Evolutionary conservation across 805 yeast genomes (phyloP).

Genomic region (Candida ascalaphidarum): DNA sequence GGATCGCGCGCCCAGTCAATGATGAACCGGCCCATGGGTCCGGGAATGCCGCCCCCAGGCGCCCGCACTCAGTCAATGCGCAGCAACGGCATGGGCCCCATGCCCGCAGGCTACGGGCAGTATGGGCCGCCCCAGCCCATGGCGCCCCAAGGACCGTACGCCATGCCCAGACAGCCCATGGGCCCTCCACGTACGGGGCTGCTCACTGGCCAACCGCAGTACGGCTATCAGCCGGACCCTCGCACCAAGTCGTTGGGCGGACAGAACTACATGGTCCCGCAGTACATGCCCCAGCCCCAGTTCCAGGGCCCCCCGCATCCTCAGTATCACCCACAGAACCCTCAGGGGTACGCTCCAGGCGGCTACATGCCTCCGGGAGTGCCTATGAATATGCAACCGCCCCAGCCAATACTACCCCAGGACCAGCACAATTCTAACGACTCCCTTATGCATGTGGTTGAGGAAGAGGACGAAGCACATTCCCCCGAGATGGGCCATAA

Average conservation of each 20-base stretch:
- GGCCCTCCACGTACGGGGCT: neutral
- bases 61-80: no score
- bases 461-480: conserved; percentile 8
- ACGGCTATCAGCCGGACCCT: no score
- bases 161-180: neutral
- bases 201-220: no score
- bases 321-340: conserved; percentile 11
- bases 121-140: conserved; percentile 6
- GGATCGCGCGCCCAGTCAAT: conserved; percentile 14
- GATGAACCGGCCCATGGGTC: conserved; percentile 4
- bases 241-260: conserved; percentile 1
- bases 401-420: conserved; percentile 4
- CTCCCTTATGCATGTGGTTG: conserved; percentile 9
- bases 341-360: conserved; percentile 3
- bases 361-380: no score
- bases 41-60: no score
- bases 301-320: conserved; percentile 2
- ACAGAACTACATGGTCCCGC: conserved; percentile 5
- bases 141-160: conserved; percentile 2
- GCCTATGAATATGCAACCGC: no score
- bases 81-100: no score
- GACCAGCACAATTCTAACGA: conserved; percentile 5
- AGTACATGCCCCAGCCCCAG: conserved; percentile 2
- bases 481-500: conserved; percentile 1
- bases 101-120: conserved; percentile 6